A percentile compares a stretch with the other conserved stretches of the same genome.
Conservation (phyloP, 2,329 filamentous ascomycete species). For the Hymenoscyphus fraxineus region DNA sequence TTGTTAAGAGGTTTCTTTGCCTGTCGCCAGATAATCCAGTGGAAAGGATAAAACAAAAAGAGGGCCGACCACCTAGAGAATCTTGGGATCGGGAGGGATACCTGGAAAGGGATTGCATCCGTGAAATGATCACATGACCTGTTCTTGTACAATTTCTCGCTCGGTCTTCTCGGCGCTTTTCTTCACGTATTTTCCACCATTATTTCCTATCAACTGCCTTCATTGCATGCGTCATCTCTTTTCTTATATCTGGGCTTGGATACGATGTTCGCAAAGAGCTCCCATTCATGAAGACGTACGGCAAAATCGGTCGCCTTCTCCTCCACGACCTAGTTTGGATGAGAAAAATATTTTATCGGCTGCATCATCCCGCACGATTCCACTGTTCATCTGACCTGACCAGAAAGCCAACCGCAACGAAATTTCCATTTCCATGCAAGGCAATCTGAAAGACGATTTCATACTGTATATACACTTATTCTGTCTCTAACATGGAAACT, state of each 20-base stretch:
- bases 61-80: no score
- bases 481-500: slow-evolving; percentile 5
- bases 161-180: no score
- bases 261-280: not conserved
- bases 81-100: no score
- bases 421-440: not conserved
- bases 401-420: not conserved
- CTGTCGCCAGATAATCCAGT: no score
- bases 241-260: not conserved
- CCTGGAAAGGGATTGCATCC: no score
- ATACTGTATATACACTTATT: slow-evolving; percentile 2
- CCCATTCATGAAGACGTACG: not conserved
- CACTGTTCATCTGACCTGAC: not conserved
- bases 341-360: slow-evolving; percentile 3
- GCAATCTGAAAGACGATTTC: slow-evolving; percentile 3
- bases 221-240: not conserved
- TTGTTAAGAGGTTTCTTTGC: no score
- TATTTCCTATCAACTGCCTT: not conserved
- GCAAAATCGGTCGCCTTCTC: not conserved
- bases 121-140: no score
- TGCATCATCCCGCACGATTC: not conserved
- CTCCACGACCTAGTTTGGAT: not conserved
- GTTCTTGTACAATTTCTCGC: no score
- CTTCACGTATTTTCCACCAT: not conserved
- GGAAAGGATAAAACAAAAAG: no score